Conservation (phyloP, 768 basidiomycete species). For the Mycena haematopus region DNA sequence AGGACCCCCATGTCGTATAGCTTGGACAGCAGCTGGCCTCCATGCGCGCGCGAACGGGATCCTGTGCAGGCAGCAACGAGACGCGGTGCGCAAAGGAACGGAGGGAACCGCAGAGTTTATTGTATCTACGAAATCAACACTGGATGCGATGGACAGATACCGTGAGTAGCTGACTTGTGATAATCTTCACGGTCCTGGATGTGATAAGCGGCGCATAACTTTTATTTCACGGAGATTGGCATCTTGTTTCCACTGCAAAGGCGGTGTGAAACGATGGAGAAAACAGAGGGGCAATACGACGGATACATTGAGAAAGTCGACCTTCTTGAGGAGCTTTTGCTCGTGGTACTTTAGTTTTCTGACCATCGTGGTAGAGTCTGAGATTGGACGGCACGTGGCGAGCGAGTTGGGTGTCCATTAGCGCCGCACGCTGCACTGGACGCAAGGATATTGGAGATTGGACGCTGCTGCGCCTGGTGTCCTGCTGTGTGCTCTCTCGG, state of each 20-base stretch:
- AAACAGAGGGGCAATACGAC: conserved; percentile 17
- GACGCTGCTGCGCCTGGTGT: neutral
- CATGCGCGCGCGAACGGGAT: conserved; percentile 86
- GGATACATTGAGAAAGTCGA: conserved; percentile 90
- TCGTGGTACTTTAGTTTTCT: conserved; percentile 96
- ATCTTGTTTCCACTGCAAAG: conserved; percentile 92
- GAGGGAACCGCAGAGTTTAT: conserved; percentile 90
- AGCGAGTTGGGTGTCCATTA: conserved; percentile 15
- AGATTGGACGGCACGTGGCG: conserved; percentile 11
- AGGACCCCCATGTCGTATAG: conserved; percentile 98
- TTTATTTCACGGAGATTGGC: conserved; percentile 88
- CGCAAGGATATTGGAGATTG: neutral
- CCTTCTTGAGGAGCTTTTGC: conserved; percentile 92
- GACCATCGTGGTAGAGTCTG: conserved; percentile 60
- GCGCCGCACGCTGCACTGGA: conserved; percentile 27
- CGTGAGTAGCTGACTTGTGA: conserved; percentile 67
- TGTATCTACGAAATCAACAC: conserved; percentile 63
- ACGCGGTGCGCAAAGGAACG: conserved; percentile 87
- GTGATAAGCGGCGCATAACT: conserved; percentile 94
- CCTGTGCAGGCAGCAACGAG: conserved; percentile 85
- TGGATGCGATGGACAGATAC: conserved; percentile 1
- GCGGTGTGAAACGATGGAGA: conserved; percentile 18
- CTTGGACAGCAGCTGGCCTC: conserved; percentile 90
- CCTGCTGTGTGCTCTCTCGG: neutral
- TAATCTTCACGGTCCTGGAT: conserved; percentile 95